Evolutionary conservation across 176 grass and related monocot genomes (phyloP), one percentile per base, ranked within the genome.

Genomic region (Thalia dealbata): DNA sequence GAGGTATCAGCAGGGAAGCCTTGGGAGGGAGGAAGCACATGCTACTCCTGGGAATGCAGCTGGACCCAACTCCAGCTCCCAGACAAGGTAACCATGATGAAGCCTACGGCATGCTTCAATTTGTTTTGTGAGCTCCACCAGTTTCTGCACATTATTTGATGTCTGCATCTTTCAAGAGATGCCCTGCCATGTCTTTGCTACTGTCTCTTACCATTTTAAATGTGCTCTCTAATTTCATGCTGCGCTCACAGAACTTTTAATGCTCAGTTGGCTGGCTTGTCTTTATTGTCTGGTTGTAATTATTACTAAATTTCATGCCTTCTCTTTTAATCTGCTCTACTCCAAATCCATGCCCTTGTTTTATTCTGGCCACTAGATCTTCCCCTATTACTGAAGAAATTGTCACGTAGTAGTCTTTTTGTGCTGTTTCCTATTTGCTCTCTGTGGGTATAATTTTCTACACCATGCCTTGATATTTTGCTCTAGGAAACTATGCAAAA

Each of bases 1-100:
- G 60, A 82, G 77, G 18, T 23, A 72, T 10, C 65, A 44, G 67
- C 58, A 81, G 77, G 77, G 30, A 19, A 23, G 68, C 72, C 51
- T 52, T 82, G 83, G 73, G 70, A 85, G 64, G 54, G 84, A 89
- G 83, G 82, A 80, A 44, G 85, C 52, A 23, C 52, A 75, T 73
- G 71, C 28, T 73, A 28, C 71, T n/a, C 27, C 51, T n/a, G 71
- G 71, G 51, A 58, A 45, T 62, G 41, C 22, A 75, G 58, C 14
- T 75, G 73, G 41, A 63, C 10, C 22, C 54, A 75, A 45, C 73
- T 63, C 21, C 13, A 75, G 76, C 82, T 79, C 77, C 41, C 54
- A 79, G 10, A 79, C 77, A 48, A 63, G 77, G 77, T 70, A 71
- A 22, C 15, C 55, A 79, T 71, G 15, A 71, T 54, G 28, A n/a